Conservation (phyloP, 805 yeast species). For the Pichia scutulata region DNA sequence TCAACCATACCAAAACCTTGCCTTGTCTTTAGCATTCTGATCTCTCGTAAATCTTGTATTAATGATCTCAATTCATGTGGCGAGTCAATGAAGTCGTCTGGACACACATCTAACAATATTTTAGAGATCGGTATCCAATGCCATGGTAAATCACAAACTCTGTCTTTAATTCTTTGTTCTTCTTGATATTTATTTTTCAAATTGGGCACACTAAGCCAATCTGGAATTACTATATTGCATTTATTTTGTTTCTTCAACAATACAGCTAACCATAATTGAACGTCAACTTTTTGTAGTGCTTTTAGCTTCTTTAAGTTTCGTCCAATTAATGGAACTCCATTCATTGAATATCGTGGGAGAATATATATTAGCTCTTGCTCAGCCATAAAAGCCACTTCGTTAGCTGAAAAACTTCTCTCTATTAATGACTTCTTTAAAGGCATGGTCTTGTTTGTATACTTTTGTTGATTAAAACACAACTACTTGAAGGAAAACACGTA, state of each 20-base stretch:
- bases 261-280: slow-evolving; percentile 86
- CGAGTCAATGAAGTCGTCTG: slow-evolving; percentile 73
- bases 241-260: slow-evolving; percentile 76
- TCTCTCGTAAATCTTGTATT: slow-evolving; percentile 78
- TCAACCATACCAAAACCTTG: slow-evolving; percentile 73
- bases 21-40: slow-evolving; percentile 71
- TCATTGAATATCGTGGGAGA: slow-evolving; percentile 71
- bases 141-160: slow-evolving; percentile 72
- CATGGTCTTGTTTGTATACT: not conserved
- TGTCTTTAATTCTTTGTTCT: slow-evolving; percentile 44
- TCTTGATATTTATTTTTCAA: slow-evolving; percentile 55
- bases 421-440: slow-evolving; percentile 21
- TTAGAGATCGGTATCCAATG: slow-evolving; percentile 83
- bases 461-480: not conserved
- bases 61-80: slow-evolving; percentile 61
- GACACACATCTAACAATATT: slow-evolving; percentile 54
- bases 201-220: slow-evolving; percentile 59
- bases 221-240: slow-evolving; percentile 79
- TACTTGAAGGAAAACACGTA: not conserved
- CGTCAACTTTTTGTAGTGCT: slow-evolving; percentile 59
- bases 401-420: slow-evolving; percentile 55
- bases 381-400: slow-evolving; percentile 76
- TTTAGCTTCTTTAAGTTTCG: slow-evolving; percentile 48
- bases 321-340: slow-evolving; percentile 57
- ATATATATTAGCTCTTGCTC: slow-evolving; percentile 71